Percentiles rank a stretch among this genome's conserved stretches.
Conservation (phyloP, 495 filamentous ascomycete genomes). For the Aspergillus sclerotiicarbonarius region DNA sequence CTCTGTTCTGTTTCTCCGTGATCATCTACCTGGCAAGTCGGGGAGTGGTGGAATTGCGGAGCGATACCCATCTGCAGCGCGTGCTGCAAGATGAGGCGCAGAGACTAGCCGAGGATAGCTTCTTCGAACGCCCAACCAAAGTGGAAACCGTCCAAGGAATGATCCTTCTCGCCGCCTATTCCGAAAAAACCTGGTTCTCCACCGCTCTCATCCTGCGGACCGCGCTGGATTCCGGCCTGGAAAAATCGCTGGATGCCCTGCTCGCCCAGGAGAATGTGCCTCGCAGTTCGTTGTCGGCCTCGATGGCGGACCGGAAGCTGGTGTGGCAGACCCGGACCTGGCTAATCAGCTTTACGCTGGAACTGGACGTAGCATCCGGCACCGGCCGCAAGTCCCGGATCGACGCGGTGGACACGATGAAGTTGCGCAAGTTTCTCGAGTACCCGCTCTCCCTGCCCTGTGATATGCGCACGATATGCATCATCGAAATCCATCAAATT, state of each 20-base stretch:
- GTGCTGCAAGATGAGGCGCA: slow-evolving; percentile 46
- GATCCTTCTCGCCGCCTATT: slow-evolving; percentile 44
- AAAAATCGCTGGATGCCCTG: slow-evolving; percentile 41
- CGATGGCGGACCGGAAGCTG: slow-evolving; percentile 40
- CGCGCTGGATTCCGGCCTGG: slow-evolving; percentile 40
- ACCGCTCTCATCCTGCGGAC: slow-evolving; percentile 44
- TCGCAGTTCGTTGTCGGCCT: slow-evolving; percentile 39
- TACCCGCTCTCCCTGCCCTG: slow-evolving; percentile 43
- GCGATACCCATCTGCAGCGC: slow-evolving; percentile 42
- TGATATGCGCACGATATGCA: slow-evolving; percentile 43
- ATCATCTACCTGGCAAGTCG: slow-evolving; percentile 44
- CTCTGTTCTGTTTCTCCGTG: slow-evolving; percentile 44
- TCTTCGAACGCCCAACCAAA: slow-evolving; percentile 44
- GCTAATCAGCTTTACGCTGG: slow-evolving; percentile 43
- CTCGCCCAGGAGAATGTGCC: slow-evolving; percentile 35
- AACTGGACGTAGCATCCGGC: slow-evolving; percentile 43
- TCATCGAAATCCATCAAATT: slow-evolving; percentile 44
- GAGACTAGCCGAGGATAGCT: slow-evolving; percentile 42
- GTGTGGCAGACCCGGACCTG: slow-evolving; percentile 45
- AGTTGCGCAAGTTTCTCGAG: slow-evolving; percentile 39
- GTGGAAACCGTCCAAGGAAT: slow-evolving; percentile 45
- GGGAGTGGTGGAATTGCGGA: slow-evolving; percentile 35
- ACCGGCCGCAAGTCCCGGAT: slow-evolving; percentile 45
- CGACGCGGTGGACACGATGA: slow-evolving; percentile 38
- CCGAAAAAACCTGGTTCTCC: slow-evolving; percentile 47